phyloP scores from a whole-genome alignment of 202 grass and related monocot genomes.

The Zoysia matrella region DNA sequence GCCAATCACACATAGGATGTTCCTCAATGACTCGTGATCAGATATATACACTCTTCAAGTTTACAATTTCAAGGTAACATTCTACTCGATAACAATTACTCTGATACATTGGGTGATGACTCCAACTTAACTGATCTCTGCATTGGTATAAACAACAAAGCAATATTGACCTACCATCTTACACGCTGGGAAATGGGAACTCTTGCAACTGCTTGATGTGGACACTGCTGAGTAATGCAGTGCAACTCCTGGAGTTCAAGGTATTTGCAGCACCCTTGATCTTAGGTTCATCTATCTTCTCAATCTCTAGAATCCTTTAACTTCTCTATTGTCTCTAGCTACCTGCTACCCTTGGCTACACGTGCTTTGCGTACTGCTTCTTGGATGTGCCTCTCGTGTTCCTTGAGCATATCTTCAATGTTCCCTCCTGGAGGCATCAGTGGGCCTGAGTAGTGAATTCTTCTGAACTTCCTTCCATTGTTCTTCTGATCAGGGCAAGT shows the following conservation, averaged over 20 bases:
- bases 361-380: constrained; percentile 85
- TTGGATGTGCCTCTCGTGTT: constrained; percentile 86
- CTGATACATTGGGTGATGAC: not conserved
- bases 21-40: not conserved
- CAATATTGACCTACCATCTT: constrained; percentile 8
- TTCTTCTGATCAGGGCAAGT: constrained; percentile 55
- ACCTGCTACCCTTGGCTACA: constrained; percentile 44
- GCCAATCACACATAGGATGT: no score
- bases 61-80: not conserved
- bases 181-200: constrained; percentile 15
- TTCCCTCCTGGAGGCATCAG: constrained; percentile 76
- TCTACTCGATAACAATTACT: constrained; percentile 18
- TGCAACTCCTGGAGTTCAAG: not conserved
- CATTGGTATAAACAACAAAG: not conserved
- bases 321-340: constrained; percentile 33
- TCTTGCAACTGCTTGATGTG: constrained; percentile 19
- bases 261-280: not conserved
- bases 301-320: constrained; percentile 16
- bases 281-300: constrained; percentile 1
- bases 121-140: constrained; percentile 4
- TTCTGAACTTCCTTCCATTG: constrained; percentile 65
- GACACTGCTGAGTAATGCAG: constrained; percentile 10
- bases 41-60: not conserved
- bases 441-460: constrained; percentile 90
- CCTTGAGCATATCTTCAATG: constrained; percentile 89